Conservation (phyloP, 2,329 filamentous ascomycete genomes). For the Xylaria arbuscula region DNA sequence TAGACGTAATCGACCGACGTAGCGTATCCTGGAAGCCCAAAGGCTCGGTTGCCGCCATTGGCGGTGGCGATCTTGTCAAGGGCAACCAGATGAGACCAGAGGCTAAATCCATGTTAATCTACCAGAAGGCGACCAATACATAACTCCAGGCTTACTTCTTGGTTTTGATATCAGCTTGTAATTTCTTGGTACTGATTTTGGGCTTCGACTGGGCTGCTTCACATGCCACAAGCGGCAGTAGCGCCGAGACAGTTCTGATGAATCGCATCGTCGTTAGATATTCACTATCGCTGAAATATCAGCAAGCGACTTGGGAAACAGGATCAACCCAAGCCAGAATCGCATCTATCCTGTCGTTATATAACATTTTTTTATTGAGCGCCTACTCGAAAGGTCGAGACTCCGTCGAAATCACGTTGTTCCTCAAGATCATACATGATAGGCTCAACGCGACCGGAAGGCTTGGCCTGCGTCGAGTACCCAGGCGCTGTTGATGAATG, state of each 20-base stretch:
- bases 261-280: not conserved
- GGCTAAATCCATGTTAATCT: not conserved
- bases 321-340: not conserved
- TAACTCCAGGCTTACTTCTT: not conserved
- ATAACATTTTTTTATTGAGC: too few relatives aligned
- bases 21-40: constrained; percentile 28
- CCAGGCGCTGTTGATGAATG: constrained; percentile 1
- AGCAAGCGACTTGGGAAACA: too few relatives aligned
- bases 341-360: not conserved
- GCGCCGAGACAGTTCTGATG: not conserved
- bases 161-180: constrained; percentile 22
- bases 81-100: constrained; percentile 30
- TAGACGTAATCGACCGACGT: constrained; percentile 33
- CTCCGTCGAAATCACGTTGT: not conserved
- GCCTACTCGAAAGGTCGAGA: not conserved
- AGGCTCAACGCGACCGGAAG: not conserved
- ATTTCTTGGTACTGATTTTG: constrained; percentile 13
- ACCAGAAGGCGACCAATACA: too few relatives aligned
- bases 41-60: constrained; percentile 31
- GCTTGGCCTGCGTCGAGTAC: constrained; percentile 26
- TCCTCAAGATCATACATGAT: not conserved
- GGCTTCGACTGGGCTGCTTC: not conserved
- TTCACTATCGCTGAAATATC: not conserved
- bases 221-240: constrained; percentile 5
- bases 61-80: constrained; percentile 24